These are phyloP conservation scores for Eucalyptus melliodora DNA, from an alignment of 345 rosid species.

Conservation along the genomic window DNA sequence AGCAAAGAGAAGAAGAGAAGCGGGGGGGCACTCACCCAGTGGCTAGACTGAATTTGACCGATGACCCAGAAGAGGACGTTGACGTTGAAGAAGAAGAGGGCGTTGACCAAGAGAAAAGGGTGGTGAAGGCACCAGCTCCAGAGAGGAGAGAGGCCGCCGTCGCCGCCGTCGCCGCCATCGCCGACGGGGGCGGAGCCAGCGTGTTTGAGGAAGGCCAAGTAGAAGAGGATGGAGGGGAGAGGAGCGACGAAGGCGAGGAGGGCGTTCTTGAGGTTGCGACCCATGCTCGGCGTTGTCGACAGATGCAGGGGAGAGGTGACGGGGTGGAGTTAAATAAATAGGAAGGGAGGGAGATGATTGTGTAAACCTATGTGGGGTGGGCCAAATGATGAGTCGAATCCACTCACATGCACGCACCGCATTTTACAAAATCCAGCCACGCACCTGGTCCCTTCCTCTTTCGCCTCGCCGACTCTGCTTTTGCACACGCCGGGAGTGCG, in stretches of 20 bases:
- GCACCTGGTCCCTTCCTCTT: not conserved
- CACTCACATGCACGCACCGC: not conserved
- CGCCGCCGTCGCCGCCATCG: not conserved
- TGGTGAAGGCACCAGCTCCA: constrained; percentile 73
- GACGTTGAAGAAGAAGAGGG: constrained; percentile 87
- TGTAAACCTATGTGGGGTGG: not conserved
- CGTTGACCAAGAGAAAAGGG: constrained; percentile 70
- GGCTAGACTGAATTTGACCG: constrained; percentile 59
- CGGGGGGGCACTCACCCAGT: constrained; percentile 44
- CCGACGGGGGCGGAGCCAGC: not conserved
- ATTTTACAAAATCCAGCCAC: not conserved
- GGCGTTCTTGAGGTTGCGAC: constrained; percentile 38
- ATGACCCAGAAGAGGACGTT: constrained; percentile 85
- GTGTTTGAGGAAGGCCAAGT: constrained; percentile 42
- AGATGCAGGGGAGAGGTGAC: not conserved
- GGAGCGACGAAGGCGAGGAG: constrained; percentile 59
- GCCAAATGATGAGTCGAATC: constrained; percentile 15
- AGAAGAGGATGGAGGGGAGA: constrained; percentile 64
- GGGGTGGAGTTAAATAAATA: not conserved
- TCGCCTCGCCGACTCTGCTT: not conserved
- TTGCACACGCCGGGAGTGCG: not conserved
- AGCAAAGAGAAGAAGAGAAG: not conserved
- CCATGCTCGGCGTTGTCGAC: not conserved
- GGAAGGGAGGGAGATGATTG: not conserved
- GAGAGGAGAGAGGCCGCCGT: not conserved